Conservation (phyloP, 2,329 filamentous ascomycete genomes). For the Cryphonectria radicalis region DNA sequence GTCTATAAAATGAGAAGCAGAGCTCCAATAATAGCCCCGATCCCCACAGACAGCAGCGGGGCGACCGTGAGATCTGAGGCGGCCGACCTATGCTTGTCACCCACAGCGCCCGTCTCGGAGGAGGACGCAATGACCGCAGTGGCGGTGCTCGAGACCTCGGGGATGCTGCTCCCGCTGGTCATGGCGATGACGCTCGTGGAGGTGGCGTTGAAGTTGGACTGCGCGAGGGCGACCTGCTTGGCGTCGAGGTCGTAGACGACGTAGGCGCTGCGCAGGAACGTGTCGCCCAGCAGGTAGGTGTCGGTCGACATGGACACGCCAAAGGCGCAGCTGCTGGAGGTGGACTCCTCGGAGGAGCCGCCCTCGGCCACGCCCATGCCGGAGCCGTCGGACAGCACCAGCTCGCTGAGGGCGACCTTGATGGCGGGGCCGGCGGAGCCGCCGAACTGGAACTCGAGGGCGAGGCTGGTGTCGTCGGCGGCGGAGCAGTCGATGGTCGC, state of each 20-base stretch:
- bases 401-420: conserved; percentile 40
- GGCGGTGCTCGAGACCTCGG: conserved; percentile 16
- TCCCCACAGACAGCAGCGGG: conserved; percentile 1
- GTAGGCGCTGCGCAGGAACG: conserved; percentile 54
- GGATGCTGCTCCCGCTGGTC: conserved; percentile 14
- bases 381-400: conserved; percentile 47
- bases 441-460: conserved; percentile 26
- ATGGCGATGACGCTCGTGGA: conserved; percentile 42
- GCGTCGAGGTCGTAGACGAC: conserved; percentile 59
- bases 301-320: conserved; percentile 26
- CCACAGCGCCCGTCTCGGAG: neutral
- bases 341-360: conserved; percentile 29
- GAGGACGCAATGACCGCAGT: neutral
- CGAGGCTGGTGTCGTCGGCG: conserved; percentile 45
- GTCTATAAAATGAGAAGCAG: conserved; percentile 2
- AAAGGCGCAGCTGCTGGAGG: conserved; percentile 10
- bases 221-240: conserved; percentile 55
- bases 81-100: conserved; percentile 8
- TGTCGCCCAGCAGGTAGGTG: conserved; percentile 49
- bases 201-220: conserved; percentile 55
- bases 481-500: conserved; percentile 48
- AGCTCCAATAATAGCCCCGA: neutral
- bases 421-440: conserved; percentile 44
- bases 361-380: conserved; percentile 37
- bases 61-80: neutral